Evolutionary conservation across 2,329 filamentous ascomycete genomes (phyloP), one percentile per base, ranked within the genome.

Genomic region (Stagonosporopsis chrysanthemi): DNA sequence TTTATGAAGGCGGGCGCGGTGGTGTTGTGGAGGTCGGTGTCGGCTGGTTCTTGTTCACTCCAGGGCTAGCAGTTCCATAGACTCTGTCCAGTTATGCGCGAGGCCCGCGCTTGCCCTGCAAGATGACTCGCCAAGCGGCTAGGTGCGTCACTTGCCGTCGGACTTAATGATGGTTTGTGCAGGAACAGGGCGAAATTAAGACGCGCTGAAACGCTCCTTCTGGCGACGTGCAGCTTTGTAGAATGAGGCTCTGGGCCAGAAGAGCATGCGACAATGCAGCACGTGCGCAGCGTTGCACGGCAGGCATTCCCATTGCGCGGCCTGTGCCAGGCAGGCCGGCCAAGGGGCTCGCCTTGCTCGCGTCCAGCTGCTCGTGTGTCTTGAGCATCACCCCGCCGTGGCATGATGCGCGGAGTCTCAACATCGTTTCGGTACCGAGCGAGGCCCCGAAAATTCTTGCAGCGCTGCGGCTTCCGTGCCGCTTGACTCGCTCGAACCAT

Each of bases 361-460:
- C 54, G 17, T 53, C 24, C 29, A 58, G 23, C 54, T 58, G 40
- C 7, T 31, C 28, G 7, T 31, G 5, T 11, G 36, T 53, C 43
- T 55, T 52, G n/a, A 3, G 4, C 31, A 50, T 54, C 52, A 59
- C 64, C 61, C 60, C 62, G 56, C 63, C 58, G 48, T 53, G 50
- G 62, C 61, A 62, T 56, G 44, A 47, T 33, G 41, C 48, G 35
- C 59, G 56, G 59, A 56, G 57, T 59, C 62, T 65, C 62, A 63
- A 61, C 56, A 56, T 26, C 39, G 60, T 61, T 54, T 62, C 59
- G 62, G 52, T 62, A 56, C 60, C 54, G 42, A 41, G 39, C 17
- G 35, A 39, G 43, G 31, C 44, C 51, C 49, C 38, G 40, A 53
- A 49, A 46, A 61, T 49, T 58, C 50, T 50, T 61, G 58, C 49